Conservation (phyloP, 2,329 filamentous ascomycete species). For the Sarocladium oryzae region DNA sequence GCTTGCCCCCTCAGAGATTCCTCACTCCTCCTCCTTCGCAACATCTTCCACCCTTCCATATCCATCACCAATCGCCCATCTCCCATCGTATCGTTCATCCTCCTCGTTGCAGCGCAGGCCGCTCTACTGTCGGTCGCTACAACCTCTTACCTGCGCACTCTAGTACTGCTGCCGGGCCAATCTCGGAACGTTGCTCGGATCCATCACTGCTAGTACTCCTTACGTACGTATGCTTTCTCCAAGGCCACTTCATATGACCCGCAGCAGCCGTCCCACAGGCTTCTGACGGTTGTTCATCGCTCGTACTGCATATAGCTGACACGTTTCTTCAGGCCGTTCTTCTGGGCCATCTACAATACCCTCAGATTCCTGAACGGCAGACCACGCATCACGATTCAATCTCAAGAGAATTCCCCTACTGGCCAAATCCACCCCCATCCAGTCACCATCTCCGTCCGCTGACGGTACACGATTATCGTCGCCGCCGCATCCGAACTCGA, state of each 20-base stretch:
- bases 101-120: constrained; percentile 6
- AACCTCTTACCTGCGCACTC: neutral
- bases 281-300: neutral
- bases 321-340: neutral
- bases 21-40: constrained; percentile 3
- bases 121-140: constrained; percentile 8
- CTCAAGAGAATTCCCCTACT: neutral
- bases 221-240: constrained; percentile 7
- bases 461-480: neutral
- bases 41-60: constrained; percentile 1
- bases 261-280: neutral
- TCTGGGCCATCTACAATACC: neutral
- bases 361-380: neutral
- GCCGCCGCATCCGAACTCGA: neutral
- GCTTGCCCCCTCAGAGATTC: neutral
- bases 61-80: constrained; percentile 5
- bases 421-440: neutral
- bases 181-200: constrained; percentile 5
- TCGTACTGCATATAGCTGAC: neutral
- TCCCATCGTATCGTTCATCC: neutral
- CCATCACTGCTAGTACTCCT: neutral
- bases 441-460: neutral
- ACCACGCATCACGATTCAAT: neutral
- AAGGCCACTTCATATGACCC: neutral
- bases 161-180: neutral